Base-by-base conservation (phyloP, 257 asterid genomes). In the Solanum arcanum region DNA sequence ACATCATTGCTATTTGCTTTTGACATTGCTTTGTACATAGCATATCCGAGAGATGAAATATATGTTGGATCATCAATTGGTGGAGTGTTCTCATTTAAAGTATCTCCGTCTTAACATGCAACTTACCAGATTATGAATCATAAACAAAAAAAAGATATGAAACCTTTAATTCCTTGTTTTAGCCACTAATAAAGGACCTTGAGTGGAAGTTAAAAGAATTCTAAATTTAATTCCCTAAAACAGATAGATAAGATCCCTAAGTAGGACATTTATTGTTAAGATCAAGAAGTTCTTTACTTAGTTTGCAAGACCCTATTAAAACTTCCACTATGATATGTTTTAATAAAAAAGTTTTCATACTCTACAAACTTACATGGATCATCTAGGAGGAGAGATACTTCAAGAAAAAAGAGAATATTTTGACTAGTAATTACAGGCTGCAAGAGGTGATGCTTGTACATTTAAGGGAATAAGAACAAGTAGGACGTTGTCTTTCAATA, bases 81-180 rank as follows among this genome's bases (percentile, higher is more conserved):
- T 90, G 99, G 98, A 73, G 94, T 46, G 93, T 96, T 96, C 92
- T 96, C 99, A 11, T 96, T 96, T 91, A 96, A 96, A 62, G 98
- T 95, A 90, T 96, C 99, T 90, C 99, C 95, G 95, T 89, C 90
- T 86, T 25, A 92, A 89, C 44, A 31, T 47, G 85, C 44, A 37
- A 80, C 27, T 78, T 27, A 6, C 49, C 85, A 10, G 85, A 80
- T 47, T 27, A 27, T 47, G 68, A 80, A 27, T 27, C 42, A 80
- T 78, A 47, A 78, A 47, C 10, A 25, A 80, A 29, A 80, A 80
- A 27, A 46, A 46, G 25, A 47, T 29, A 62, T 47, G 85, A 18
- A 78, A 27, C 35, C 47, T 46, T 80, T 18, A 27, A 46, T 78
- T 80, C 15, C 84, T 42, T 80, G 27, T 47, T 80, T 21, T 25